A percentile compares a stretch with the other conserved stretches of the same genome.
Conservation (phyloP, 345 rosid genomes). For the Mercurialis annua region DNA sequence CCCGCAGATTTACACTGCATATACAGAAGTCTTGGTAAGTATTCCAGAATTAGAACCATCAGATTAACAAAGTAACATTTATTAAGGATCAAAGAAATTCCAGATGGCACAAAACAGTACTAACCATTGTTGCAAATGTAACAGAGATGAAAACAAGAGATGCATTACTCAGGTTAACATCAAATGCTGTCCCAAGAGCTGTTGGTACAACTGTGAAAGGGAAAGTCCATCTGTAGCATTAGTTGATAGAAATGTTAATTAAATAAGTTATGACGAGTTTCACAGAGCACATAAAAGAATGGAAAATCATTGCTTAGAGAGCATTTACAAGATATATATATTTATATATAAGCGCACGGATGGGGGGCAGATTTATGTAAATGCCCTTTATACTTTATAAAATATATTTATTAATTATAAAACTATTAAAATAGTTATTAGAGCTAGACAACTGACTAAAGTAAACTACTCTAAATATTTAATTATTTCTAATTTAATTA, state of each 20-base stretch:
- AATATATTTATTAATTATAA: background rate
- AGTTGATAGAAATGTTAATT: slow-evolving; percentile 61
- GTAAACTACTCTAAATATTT: too few relatives aligned
- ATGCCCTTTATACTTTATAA: too few relatives aligned
- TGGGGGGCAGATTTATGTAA: too few relatives aligned
- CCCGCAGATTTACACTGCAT: slow-evolving; percentile 98
- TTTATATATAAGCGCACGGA: too few relatives aligned
- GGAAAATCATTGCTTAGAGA: background rate
- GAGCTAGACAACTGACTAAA: too few relatives aligned
- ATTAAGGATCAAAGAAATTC: slow-evolving; percentile 1
- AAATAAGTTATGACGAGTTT: slow-evolving; percentile 24
- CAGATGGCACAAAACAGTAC: slow-evolving; percentile 22
- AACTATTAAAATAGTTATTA: too few relatives aligned
- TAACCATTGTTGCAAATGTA: slow-evolving; percentile 98
- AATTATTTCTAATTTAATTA: too few relatives aligned
- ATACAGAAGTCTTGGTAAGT: slow-evolving; percentile 18
- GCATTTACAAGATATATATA: background rate
- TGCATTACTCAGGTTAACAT: slow-evolving; percentile 89
- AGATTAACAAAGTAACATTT: slow-evolving; percentile 5
- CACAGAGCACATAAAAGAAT: slow-evolving; percentile 3
- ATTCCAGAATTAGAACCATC: background rate
- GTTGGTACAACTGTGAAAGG: slow-evolving; percentile 98
- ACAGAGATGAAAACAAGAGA: slow-evolving; percentile 98
- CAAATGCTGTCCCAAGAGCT: slow-evolving; percentile 97
- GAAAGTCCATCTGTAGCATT: slow-evolving; percentile 82